Conservation (phyloP, 495 filamentous ascomycete species). For the Bombardia bombarda region DNA sequence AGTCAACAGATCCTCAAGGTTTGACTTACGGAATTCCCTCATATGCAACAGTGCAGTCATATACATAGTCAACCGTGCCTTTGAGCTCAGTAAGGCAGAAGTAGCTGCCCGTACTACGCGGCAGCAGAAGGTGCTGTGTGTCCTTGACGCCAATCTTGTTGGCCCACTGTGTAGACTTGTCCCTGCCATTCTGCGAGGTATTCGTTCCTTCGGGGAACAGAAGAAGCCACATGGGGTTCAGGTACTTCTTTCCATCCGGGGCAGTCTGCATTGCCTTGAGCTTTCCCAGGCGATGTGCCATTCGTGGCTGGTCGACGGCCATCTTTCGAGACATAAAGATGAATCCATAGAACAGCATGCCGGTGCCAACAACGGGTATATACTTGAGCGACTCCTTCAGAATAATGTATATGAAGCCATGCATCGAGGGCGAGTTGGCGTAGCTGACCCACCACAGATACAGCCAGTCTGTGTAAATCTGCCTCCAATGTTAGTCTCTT, state of each 20-base stretch:
- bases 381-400: conserved; percentile 74
- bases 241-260: conserved; percentile 42
- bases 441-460: conserved; percentile 87
- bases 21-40: conserved; percentile 65
- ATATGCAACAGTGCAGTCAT: conserved; percentile 81
- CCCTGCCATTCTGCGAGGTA: conserved; percentile 54
- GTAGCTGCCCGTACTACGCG: conserved; percentile 65
- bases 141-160: conserved; percentile 60
- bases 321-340: conserved; percentile 80
- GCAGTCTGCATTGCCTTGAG: conserved; percentile 49
- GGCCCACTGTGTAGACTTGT: conserved; percentile 58
- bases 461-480: conserved; percentile 81
- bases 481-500: not conserved
- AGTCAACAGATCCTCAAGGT: too few species aligned
- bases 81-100: conserved; percentile 68
- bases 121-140: conserved; percentile 59
- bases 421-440: conserved; percentile 55
- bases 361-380: conserved; percentile 66
- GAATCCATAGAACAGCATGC: conserved; percentile 78
- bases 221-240: conserved; percentile 79
- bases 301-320: conserved; percentile 63
- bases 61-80: conserved; percentile 67
- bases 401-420: conserved; percentile 81
- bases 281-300: conserved; percentile 61
- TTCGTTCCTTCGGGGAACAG: conserved; percentile 85